Evolutionary conservation across 805 yeast species (phyloP).

Genomic region (Zygotorulaspora sp.): DNA sequence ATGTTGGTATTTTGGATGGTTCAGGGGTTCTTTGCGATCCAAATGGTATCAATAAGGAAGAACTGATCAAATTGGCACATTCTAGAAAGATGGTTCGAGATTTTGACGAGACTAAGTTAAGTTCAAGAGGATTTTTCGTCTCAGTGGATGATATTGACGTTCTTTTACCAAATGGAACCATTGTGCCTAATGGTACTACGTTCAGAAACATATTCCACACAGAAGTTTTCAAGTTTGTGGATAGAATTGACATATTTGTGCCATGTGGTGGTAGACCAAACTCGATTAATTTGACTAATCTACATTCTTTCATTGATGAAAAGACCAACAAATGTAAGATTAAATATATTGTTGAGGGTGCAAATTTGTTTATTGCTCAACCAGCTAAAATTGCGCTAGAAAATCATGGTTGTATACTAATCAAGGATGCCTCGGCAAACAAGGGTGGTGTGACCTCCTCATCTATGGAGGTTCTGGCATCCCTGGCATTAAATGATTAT

Average conservation of each 20-base stretch:
- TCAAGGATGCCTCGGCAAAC: constrained; percentile 95
- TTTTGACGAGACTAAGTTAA: constrained; percentile 63
- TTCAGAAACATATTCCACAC: constrained; percentile 91
- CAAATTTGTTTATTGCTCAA: constrained; percentile 92
- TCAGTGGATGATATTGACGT: constrained; percentile 81
- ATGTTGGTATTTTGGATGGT: constrained; percentile 90
- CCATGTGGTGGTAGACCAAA: constrained; percentile 99
- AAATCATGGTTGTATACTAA: constrained; percentile 77
- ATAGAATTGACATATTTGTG: constrained; percentile 75
- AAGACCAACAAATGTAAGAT: constrained; percentile 72
- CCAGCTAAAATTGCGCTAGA: constrained; percentile 85
- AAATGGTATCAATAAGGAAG: constrained; percentile 75
- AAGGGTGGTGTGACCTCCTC: constrained; percentile 99
- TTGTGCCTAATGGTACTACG: constrained; percentile 75
- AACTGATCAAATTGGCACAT: constrained; percentile 72
- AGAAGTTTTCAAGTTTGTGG: constrained; percentile 57
- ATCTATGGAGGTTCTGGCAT: constrained; percentile 90
- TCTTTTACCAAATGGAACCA: constrained; percentile 66
- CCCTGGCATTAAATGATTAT: constrained; percentile 82
- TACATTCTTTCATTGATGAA: constrained; percentile 61
- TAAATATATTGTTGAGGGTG: constrained; percentile 95
- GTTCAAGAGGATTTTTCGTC: constrained; percentile 73
- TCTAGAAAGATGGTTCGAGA: constrained; percentile 68
- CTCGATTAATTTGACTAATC: constrained; percentile 85
- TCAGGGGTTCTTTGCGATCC: constrained; percentile 94